These are phyloP conservation scores for Blakeslea trispora DNA, from an alignment of 371 early-diverging fungal genomes.

Conservation along the genomic window DNA sequence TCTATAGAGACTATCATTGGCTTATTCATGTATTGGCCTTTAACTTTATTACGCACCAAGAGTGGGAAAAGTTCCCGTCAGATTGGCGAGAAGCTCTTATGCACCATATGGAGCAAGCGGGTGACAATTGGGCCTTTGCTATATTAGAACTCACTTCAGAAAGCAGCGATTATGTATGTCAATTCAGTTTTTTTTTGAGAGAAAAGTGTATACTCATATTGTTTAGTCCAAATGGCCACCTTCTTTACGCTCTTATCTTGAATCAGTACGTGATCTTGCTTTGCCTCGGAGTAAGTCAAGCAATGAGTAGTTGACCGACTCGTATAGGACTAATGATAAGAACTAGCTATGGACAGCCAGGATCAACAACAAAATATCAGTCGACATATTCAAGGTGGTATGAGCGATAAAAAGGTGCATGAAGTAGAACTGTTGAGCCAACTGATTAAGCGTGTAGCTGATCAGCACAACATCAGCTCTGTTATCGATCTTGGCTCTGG, in stretches of 20 bases:
- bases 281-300: slow-evolving; percentile 19
- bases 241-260: slow-evolving; percentile 18
- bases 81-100: slow-evolving; percentile 51
- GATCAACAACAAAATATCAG: slow-evolving; percentile 15
- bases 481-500: slow-evolving; percentile 75
- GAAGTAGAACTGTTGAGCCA: slow-evolving; percentile 69
- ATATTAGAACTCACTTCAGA: slow-evolving; percentile 23
- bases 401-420: slow-evolving; percentile 75
- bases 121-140: slow-evolving; percentile 21
- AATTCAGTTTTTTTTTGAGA: no score
- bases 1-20: slow-evolving; percentile 38
- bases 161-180: slow-evolving; percentile 24
- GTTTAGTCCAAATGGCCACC: slow-evolving; percentile 26
- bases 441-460: slow-evolving; percentile 54
- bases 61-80: slow-evolving; percentile 49
- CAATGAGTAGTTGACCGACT: no score
- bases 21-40: slow-evolving; percentile 55
- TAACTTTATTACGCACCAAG: slow-evolving; percentile 50
- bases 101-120: slow-evolving; percentile 16
- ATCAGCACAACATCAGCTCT: slow-evolving; percentile 38
- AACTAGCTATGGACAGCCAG: no score
- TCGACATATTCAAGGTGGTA: slow-evolving; percentile 56
- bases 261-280: slow-evolving; percentile 16
- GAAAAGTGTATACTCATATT: no score
- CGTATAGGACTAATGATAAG: no score